Evolutionary conservation across 345 rosid genomes (phyloP).

Genomic region (Balakata baccata): DNA sequence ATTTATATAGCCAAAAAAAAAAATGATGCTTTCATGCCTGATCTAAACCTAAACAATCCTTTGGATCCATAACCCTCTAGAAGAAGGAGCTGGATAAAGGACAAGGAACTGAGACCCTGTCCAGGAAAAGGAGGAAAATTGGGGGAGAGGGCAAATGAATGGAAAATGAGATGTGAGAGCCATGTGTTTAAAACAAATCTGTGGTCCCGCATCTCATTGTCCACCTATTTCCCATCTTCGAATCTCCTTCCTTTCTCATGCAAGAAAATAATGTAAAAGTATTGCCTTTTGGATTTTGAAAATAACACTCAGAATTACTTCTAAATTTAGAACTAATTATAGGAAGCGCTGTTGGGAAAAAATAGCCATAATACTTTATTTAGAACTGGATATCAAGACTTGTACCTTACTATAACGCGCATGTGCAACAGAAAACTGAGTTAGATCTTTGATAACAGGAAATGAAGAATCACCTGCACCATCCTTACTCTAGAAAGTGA

Average conservation of each 20-base stretch:
- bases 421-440: constrained; percentile 84
- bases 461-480: constrained; percentile 93
- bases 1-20: background rate
- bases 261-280: background rate
- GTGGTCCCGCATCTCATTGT: background rate
- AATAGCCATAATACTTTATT: background rate
- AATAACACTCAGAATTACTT: background rate
- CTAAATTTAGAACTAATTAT: constrained; percentile 9
- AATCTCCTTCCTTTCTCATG: background rate
- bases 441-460: constrained; percentile 79
- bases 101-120: background rate
- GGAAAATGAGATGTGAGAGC: too few relatives aligned
- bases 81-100: background rate
- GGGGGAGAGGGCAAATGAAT: too few relatives aligned
- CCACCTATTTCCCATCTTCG: background rate
- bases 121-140: too few relatives aligned
- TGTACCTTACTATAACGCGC: constrained; percentile 90
- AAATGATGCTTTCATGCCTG: background rate
- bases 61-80: background rate
- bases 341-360: background rate
- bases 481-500: constrained; percentile 66
- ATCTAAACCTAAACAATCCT: constrained; percentile 12
- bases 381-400: background rate
- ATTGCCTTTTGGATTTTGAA: background rate
- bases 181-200: too few relatives aligned